Conservation (phyloP, 805 yeast genomes). For the Metschnikowia matae region DNA sequence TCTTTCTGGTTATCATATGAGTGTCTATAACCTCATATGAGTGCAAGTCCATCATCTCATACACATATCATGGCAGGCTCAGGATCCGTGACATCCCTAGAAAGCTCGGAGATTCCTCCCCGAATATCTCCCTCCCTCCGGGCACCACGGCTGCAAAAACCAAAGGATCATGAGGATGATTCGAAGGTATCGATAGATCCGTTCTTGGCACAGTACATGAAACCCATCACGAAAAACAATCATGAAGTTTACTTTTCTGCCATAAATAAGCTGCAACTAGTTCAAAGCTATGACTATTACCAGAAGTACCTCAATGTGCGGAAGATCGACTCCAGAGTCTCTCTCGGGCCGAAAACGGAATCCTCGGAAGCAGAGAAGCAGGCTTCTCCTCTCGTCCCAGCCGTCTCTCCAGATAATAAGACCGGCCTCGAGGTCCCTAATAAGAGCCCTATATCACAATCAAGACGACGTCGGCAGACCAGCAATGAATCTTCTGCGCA, state of each 20-base stretch:
- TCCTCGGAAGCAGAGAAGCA: neutral
- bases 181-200: conserved; percentile 12
- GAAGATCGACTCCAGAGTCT: neutral
- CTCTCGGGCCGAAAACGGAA: neutral
- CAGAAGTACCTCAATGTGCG: conserved; percentile 13
- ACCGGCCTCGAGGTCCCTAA: neutral
- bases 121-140: conserved; percentile 1
- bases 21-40: neutral
- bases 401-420: neutral
- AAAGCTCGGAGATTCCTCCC: neutral
- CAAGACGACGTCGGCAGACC: conserved; percentile 10
- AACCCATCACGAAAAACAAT: conserved; percentile 10
- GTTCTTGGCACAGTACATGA: conserved; percentile 17
- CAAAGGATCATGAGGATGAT: neutral
- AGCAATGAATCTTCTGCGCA: conserved; percentile 4
- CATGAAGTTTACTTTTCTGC: conserved; percentile 12
- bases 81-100: conserved; percentile 1
- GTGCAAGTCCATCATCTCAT: neutral
- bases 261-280: conserved; percentile 11
- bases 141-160: neutral
- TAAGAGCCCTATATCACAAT: neutral
- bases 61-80: neutral
- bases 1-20: neutral
- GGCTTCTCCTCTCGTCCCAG: neutral
- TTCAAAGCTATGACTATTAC: conserved; percentile 14